Percentiles rank a stretch among this genome's conserved stretches.
These are phyloP conservation scores for Pholiota microspora DNA, from an alignment of 768 basidiomycete species.

Conservation along the genomic window DNA sequence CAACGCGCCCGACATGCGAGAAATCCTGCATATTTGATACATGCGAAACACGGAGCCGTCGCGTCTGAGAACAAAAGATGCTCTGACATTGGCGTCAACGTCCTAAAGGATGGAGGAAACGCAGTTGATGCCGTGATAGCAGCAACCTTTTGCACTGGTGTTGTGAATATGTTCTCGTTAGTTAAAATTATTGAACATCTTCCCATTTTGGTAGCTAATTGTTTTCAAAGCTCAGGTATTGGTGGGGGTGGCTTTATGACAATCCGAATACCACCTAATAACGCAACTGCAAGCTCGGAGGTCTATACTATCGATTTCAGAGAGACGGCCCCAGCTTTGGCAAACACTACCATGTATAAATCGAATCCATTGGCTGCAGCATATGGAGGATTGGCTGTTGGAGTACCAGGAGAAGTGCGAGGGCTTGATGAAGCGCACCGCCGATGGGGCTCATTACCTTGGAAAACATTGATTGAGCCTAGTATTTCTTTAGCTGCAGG, in stretches of 20 bases:
- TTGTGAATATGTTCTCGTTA: constrained; percentile 90
- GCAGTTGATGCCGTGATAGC: constrained; percentile 88
- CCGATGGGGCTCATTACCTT: constrained; percentile 79
- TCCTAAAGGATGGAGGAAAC: constrained; percentile 81
- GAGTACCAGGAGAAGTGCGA: constrained; percentile 86
- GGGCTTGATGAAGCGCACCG: constrained; percentile 83
- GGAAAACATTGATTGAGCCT: constrained; percentile 77
- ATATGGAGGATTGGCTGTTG: constrained; percentile 85
- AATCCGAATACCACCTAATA: constrained; percentile 65
- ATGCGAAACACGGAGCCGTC: constrained; percentile 78
- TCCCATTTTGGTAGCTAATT: constrained; percentile 2
- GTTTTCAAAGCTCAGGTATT: constrained; percentile 60
- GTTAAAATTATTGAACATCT: constrained; percentile 23
- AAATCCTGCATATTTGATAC: constrained; percentile 46
- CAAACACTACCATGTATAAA: constrained; percentile 78
- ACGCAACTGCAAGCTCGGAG: constrained; percentile 43
- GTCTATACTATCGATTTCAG: constrained; percentile 84
- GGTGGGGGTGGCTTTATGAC: constrained; percentile 91
- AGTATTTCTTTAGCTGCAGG: constrained; percentile 71
- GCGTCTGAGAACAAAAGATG: constrained; percentile 87
- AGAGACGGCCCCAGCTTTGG: constrained; percentile 75
- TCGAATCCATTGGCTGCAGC: constrained; percentile 48
- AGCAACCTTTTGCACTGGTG: constrained; percentile 74
- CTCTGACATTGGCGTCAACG: constrained; percentile 78
- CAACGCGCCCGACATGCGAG: constrained; percentile 10